phyloP scores from a whole-genome alignment of 257 asterid species.

The Solanum raphanifolium region DNA sequence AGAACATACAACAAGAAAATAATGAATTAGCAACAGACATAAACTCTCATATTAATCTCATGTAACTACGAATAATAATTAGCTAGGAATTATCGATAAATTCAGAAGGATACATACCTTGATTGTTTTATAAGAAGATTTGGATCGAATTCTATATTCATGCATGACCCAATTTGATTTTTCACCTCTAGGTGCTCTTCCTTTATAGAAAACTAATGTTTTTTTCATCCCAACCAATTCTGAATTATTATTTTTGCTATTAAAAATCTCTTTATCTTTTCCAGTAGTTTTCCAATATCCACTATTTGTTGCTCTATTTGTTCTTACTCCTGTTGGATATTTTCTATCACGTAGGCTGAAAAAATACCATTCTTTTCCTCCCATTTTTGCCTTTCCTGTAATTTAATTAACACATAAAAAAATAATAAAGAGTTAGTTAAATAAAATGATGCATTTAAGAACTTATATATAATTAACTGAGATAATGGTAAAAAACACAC shows the following conservation, averaged over 20 bases:
- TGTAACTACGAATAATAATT: no score
- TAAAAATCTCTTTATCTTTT: conserved; percentile 80
- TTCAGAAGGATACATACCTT: conserved; percentile 37
- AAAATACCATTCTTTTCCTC: conserved; percentile 92
- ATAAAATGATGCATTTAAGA: neutral
- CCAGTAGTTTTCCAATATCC: conserved; percentile 98
- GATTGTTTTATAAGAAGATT: conserved; percentile 58
- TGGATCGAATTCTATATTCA: conserved; percentile 88
- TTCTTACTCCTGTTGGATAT: conserved; percentile 89
- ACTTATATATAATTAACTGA: neutral
- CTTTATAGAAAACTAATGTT: conserved; percentile 75
- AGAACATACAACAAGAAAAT: neutral
- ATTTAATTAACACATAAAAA: neutral
- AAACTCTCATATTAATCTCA: neutral
- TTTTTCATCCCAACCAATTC: conserved; percentile 91
- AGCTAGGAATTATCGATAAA: neutral
- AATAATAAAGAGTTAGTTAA: neutral
- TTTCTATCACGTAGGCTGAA: conserved; percentile 89
- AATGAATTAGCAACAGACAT: neutral
- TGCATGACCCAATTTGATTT: conserved; percentile 97
- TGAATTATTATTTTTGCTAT: conserved; percentile 43
- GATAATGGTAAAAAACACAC: neutral
- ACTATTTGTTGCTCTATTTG: conserved; percentile 81
- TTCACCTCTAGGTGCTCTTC: conserved; percentile 97
- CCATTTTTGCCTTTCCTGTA: conserved; percentile 86